Base-by-base conservation (phyloP, 306 rosid species). In the Ormosia emarginata region DNA sequence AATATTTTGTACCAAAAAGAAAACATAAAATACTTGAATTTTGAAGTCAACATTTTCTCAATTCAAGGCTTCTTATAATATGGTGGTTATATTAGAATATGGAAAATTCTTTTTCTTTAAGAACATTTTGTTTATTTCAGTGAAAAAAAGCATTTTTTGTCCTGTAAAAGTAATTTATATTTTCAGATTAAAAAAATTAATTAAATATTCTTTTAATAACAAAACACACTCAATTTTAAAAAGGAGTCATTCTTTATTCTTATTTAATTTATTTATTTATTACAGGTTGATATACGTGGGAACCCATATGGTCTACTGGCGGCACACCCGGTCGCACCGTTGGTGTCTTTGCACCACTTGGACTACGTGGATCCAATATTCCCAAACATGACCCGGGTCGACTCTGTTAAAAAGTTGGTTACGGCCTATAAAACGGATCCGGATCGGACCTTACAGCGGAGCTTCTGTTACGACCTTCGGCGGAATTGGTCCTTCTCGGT, bases 261-360 rank as follows among this genome's bases (percentile, higher is more conserved):
- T 36, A 36, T 36, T 36, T 4, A 5, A 3, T 14, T 18, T 34
- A 40, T 41, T 73, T 2, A 24, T 24, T 56, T 43, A 18, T 87
- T 41, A 12, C 82, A 92, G 92, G 74, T 89, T 30, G 97, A 94
- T 61, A 82, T 94, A 53, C 85, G 87, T 12, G 96, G 97, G 4
- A 84, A 14, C 59, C 89, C 94, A 0, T 92, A 89, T 6, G 98
- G 97, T 2, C 41, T 92, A 8, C 52, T 94, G 14, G 91, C 97
- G 10, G 86, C 97, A 3, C 98, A 92, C 72, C 97, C 97, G 2
- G 41, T 86, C 32, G 94, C 89, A 13, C 97, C 97, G 2, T 53
- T 94, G 18, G 96, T 92, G 3, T 91, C 98, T 0, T 84, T 94
- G 17, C 98, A 94, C 83, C 98, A 94, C 72, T 78, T 94, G 0